Conservation (phyloP, 1,139 yeast genomes). For the Lodderomyces orthopsilosis region DNA sequence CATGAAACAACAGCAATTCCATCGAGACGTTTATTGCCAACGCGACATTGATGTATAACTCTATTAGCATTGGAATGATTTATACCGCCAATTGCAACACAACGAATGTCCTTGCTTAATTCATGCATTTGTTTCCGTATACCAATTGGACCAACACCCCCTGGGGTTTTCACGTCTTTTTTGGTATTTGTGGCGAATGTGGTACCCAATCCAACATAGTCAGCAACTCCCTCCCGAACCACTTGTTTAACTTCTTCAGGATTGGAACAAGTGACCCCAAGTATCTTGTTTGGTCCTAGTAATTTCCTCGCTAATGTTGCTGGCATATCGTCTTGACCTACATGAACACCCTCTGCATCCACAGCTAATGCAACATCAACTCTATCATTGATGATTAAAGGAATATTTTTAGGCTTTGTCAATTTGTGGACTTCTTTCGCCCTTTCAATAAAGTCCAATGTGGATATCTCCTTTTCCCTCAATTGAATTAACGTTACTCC, state of each 20-base stretch:
- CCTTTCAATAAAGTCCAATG: conserved; percentile 61
- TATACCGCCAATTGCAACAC: conserved; percentile 88
- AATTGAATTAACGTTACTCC: conserved; percentile 85
- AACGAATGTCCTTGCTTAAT: conserved; percentile 28
- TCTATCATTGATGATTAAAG: conserved; percentile 83
- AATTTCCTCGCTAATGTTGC: conserved; percentile 57
- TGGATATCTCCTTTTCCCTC: conserved; percentile 73
- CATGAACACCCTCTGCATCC: conserved; percentile 90
- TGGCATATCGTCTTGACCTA: conserved; percentile 90
- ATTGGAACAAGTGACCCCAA: conserved; percentile 75
- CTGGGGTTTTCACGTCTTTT: conserved; percentile 42
- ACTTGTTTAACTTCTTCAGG: conserved; percentile 58
- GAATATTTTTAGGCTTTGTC: conserved; percentile 60
- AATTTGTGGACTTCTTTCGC: conserved; percentile 62
- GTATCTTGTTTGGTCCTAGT: conserved; percentile 69
- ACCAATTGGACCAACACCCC: conserved; percentile 64
- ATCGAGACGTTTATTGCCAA: conserved; percentile 52
- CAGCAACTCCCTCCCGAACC: conserved; percentile 54
- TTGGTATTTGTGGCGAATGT: conserved; percentile 76
- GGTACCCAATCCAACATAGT: conserved; percentile 87
- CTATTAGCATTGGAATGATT: conserved; percentile 61
- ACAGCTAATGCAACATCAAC: conserved; percentile 88
- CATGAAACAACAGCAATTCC: conserved; percentile 89
- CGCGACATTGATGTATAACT: conserved; percentile 50
- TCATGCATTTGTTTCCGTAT: conserved; percentile 49